These are phyloP conservation scores for Margaritispora aquatica DNA, from an alignment of 495 filamentous ascomycete species.

Conservation along the genomic window DNA sequence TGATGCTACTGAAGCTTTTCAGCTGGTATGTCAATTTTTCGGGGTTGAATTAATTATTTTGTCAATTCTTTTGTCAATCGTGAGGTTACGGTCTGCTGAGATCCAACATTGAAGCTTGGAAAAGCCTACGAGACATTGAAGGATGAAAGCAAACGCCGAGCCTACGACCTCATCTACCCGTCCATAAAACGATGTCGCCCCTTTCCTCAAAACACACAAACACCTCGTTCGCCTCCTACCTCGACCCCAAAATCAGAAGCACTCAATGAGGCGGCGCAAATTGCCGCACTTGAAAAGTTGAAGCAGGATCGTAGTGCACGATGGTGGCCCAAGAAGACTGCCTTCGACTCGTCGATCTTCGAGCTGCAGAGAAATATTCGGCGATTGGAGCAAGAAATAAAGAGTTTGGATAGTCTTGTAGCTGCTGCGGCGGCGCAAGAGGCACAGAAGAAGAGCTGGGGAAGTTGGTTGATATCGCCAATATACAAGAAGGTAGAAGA, in stretches of 20 bases:
- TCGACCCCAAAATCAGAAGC: constrained; percentile 21
- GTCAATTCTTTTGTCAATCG: not conserved
- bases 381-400: constrained; percentile 22
- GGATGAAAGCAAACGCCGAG: constrained; percentile 27
- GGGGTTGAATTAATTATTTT: too few species aligned
- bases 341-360: constrained; percentile 22
- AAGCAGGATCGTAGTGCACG: constrained; percentile 25
- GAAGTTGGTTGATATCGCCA: constrained; percentile 24
- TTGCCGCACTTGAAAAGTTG: constrained; percentile 25
- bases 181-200: constrained; percentile 21
- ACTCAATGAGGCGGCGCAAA: constrained; percentile 23
- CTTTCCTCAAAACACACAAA: constrained; percentile 14
- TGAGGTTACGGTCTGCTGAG: constrained; percentile 1
- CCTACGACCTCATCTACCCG: constrained; percentile 28
- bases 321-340: constrained; percentile 23
- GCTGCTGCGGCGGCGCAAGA: constrained; percentile 21
- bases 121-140: constrained; percentile 30
- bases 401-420: constrained; percentile 9
- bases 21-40: constrained; percentile 24
- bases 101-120: constrained; percentile 23
- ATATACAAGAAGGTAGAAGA: constrained; percentile 23
- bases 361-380: constrained; percentile 23
- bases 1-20: constrained; percentile 30
- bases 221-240: constrained; percentile 21
- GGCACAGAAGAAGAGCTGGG: constrained; percentile 28